Percentiles rank a stretch among this genome's conserved stretches.
These are phyloP conservation scores for Aspergillus bombycis DNA, from an alignment of 2,329 filamentous ascomycete genomes.

Conservation along the genomic window DNA sequence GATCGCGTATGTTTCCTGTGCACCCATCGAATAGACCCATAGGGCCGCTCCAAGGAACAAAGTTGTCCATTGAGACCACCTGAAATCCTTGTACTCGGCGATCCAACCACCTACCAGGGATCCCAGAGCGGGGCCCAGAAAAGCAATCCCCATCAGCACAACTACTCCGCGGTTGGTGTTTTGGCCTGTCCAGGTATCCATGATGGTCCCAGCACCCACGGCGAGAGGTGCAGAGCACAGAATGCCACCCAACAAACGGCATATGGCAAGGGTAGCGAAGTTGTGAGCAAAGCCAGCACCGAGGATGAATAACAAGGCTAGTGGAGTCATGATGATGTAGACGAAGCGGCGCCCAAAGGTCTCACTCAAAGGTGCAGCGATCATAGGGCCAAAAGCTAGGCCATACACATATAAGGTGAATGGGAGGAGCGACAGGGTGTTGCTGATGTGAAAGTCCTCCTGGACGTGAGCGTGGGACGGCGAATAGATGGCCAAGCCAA, in stretches of 20 bases:
- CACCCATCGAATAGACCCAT: constrained; percentile 61
- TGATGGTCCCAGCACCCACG: constrained; percentile 21
- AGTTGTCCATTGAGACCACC: constrained; percentile 74
- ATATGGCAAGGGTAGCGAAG: constrained; percentile 8
- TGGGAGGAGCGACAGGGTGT: constrained; percentile 13
- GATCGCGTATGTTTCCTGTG: constrained; percentile 70
- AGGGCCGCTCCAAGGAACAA: constrained; percentile 63
- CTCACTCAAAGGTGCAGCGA: constrained; percentile 14
- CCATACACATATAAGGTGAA: constrained; percentile 17
- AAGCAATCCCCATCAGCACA: constrained; percentile 46
- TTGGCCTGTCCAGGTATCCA: constrained; percentile 16
- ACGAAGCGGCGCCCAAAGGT: constrained; percentile 13
- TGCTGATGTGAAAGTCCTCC: constrained; percentile 6
- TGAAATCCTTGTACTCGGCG: constrained; percentile 65
- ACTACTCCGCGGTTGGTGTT: constrained; percentile 5
- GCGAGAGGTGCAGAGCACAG: constrained; percentile 13
- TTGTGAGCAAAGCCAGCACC: constrained; percentile 11
- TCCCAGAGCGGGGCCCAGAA: constrained; percentile 61
- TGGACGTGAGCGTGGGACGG: constrained; percentile 12
- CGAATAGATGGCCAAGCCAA: constrained; percentile 16
- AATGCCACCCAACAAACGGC: constrained; percentile 16
- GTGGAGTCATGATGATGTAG: constrained; percentile 14
- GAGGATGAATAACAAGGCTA: constrained; percentile 12
- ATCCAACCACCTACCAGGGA: constrained; percentile 64
- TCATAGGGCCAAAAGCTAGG: constrained; percentile 16